Conservation (phyloP, 73 alveolate species). For the Paramecium biaurelia region DNA sequence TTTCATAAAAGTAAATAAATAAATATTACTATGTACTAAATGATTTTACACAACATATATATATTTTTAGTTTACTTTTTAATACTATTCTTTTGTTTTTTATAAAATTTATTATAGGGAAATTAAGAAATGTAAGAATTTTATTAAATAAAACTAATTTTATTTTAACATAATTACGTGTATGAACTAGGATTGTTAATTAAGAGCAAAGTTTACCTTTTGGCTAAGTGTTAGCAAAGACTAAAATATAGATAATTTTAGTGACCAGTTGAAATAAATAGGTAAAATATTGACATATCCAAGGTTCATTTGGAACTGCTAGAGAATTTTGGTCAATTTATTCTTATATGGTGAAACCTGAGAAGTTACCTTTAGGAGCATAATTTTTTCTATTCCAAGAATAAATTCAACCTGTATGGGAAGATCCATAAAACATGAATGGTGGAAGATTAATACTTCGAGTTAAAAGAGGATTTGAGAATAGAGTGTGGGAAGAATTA, state of each 20-base stretch:
- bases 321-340: slow-evolving; percentile 85
- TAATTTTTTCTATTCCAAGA: slow-evolving; percentile 79
- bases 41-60: neutral
- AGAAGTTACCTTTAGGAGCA: slow-evolving; percentile 74
- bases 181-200: neutral
- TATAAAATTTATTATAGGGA: neutral
- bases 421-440: slow-evolving; percentile 83
- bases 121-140: neutral
- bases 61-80: neutral
- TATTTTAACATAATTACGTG: slow-evolving; percentile 5
- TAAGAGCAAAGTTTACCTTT: neutral
- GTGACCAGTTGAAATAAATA: slow-evolving; percentile 6
- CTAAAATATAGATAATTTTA: neutral
- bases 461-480: slow-evolving; percentile 76
- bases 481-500: slow-evolving; percentile 88
- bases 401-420: slow-evolving; percentile 87
- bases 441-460: slow-evolving; percentile 86
- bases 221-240: slow-evolving; percentile 16
- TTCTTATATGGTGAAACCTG: slow-evolving; percentile 83
- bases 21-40: neutral
- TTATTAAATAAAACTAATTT: neutral
- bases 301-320: slow-evolving; percentile 20
- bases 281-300: neutral
- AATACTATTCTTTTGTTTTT: neutral
- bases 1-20: neutral